Base-by-base conservation (phyloP, 2,329 filamentous ascomycete genomes). In the Eutypa lata region DNA sequence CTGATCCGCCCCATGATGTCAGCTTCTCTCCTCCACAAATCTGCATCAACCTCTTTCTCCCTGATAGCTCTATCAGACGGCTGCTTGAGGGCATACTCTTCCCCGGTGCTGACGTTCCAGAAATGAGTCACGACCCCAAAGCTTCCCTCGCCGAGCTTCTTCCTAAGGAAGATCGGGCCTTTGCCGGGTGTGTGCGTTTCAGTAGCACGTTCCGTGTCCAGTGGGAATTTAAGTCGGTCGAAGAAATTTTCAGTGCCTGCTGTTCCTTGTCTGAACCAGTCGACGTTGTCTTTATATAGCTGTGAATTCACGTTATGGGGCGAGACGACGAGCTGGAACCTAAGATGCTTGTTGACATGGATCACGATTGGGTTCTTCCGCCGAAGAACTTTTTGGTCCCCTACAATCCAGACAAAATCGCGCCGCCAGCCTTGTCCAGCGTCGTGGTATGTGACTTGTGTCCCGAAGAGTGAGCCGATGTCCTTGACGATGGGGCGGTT, bases 41-140 rank as follows among this genome's bases (percentile, higher is more conserved):
- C 8, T 7, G 14, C 14, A 35, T 35, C 31, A 14, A 35, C 7
- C 31, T 14, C 8, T 7, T 14, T 14, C 31, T 35, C 14, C 31
- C 14, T 35, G 31, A 22, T 48, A 10, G 47, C 47, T 21, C 50
- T 49, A 13, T 48, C 33, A n/a, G 47, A 40, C 43, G 63, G 61
- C 53, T 54, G 19, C 48, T 67, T 67, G 3, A 59, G n/a, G 21
- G 56, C 65, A 55, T 44, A 51, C 47, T 58, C 54, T 16, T 48
- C 38, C 18, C 59, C 61, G 19, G 49, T 54, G 26, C 60, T 65
- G 46, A 65, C 62, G 35, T 66, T 53, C 59, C 60, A 65, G 22
- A 33, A 21, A 58, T 55, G 51, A 16, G 38, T 55, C 21, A 57
- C 60, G 35, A 56, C 40, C 4, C 61, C 62, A 47, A 56, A 65